Percentiles rank a stretch among this genome's conserved stretches.
These are phyloP conservation scores for Capsicum pubescens DNA, from an alignment of 257 asterid species.

Conservation along the genomic window DNA sequence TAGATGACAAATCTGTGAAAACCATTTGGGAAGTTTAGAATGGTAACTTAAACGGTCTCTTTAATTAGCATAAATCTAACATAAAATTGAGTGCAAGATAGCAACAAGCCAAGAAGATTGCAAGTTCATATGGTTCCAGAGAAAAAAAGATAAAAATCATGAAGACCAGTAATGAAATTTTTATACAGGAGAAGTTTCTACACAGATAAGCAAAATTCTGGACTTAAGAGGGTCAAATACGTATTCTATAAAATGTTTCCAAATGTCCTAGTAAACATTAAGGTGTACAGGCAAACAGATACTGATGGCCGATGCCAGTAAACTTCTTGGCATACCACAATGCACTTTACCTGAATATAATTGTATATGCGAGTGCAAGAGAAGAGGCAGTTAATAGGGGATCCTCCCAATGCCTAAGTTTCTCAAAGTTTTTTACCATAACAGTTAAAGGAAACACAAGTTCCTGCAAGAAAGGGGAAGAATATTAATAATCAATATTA, in stretches of 20 bases:
- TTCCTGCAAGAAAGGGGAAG: slow-evolving; percentile 55
- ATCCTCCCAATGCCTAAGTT: slow-evolving; percentile 89
- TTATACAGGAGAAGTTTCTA: not conserved
- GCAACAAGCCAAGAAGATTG: not conserved
- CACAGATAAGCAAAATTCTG: not conserved
- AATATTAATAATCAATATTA: not conserved
- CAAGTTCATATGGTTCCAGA: slow-evolving; percentile 22
- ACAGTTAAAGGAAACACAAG: slow-evolving; percentile 80
- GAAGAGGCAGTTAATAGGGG: slow-evolving; percentile 84
- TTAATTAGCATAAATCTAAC: not conserved
- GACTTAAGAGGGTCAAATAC: not conserved
- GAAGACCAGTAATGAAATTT: not conserved
- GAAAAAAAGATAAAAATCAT: not conserved
- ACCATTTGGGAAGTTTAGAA: not conserved
- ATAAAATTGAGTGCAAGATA: not conserved
- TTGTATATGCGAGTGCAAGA: slow-evolving; percentile 67
- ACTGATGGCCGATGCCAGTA: not conserved
- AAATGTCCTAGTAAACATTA: not conserved
- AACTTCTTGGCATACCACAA: slow-evolving; percentile 20
- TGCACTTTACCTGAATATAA: slow-evolving; percentile 71
- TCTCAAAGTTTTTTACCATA: slow-evolving; percentile 62
- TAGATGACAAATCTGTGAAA: not conserved
- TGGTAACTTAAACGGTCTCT: not conserved
- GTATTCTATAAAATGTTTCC: not conserved
- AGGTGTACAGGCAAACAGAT: not conserved